Base-by-base conservation (phyloP, 139 green algal genomes). In the Dunaliella sp. region DNA sequence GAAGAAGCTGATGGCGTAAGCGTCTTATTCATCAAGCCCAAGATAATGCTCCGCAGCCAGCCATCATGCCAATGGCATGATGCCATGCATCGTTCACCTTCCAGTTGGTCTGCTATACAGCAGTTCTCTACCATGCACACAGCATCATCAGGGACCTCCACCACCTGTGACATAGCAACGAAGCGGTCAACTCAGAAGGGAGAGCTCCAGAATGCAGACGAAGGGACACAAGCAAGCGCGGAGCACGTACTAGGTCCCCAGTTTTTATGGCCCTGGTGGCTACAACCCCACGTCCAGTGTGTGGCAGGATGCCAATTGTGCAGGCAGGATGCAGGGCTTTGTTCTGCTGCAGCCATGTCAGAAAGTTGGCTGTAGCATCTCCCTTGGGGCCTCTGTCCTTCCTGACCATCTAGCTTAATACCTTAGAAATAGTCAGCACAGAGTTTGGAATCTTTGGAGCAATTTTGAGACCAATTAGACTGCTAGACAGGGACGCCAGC, bases 121-220 rank as follows among this genome's bases (percentile, higher is more conserved):
- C 86, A 90, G 79, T 91, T 92, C 38, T 94, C 91, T 0, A 84
- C 88, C 91, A 94, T 92, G 7, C 92, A 88, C 36, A 94, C 91
- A 0, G 85, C 86, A 36, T 88, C 87, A 48, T 94, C 91, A 12
- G 91, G 91, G 73, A 92, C 85, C 82, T 92, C 89, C 25, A 95
- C 90, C 12, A 95, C 90, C 77, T 95, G 88, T 0, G 89, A 90
- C 38, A 84, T 65, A 1, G 38, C n/a, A n/a, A n/a, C 33, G 22
- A 94, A 91, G n/a, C 38, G 3, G 25, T 88, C 86, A 16, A 93
- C n/a, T n/a, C n/a, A n/a, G n/a, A n/a, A n/a, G n/a, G n/a, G n/a
- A n/a, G n/a, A n/a, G n/a, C n/a, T n/a, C n/a, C n/a, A n/a, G n/a
- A n/a, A n/a, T n/a, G 88, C 48, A 93, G 84, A 33, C 16, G 48